These are phyloP conservation scores for Aureobasidium vineae DNA, from an alignment of 2,329 filamentous ascomycete species.

Conservation along the genomic window DNA sequence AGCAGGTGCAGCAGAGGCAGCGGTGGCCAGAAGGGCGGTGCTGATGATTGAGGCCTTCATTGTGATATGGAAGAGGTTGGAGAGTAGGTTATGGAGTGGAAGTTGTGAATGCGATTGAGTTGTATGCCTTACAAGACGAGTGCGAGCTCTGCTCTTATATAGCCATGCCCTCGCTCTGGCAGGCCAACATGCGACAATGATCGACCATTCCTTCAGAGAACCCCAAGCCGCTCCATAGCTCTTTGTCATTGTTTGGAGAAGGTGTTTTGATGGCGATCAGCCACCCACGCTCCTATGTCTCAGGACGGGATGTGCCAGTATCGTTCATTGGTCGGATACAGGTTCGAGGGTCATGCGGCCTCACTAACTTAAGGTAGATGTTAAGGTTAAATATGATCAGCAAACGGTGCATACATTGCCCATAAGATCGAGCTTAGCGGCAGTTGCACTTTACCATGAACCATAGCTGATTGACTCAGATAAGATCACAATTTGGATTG, in stretches of 20 bases:
- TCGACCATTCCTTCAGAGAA: not conserved
- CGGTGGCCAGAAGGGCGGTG: conserved; percentile 26
- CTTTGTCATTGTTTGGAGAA: conserved; percentile 16
- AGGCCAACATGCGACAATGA: not conserved
- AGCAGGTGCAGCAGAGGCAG: conserved; percentile 27
- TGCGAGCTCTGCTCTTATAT: conserved; percentile 14
- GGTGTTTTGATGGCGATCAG: not conserved
- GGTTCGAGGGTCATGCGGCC: not conserved
- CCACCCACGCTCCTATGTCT: conserved; percentile 4
- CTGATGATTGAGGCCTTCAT: conserved; percentile 30
- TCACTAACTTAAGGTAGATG: conserved; percentile 15
- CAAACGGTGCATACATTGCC: not conserved
- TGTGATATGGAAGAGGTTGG: not conserved
- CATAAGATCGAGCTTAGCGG: not conserved
- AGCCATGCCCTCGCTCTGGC: not conserved
- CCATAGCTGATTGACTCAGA: conserved; percentile 6
- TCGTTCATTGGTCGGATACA: not conserved
- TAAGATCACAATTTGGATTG: conserved; percentile 5
- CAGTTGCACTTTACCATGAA: not conserved
- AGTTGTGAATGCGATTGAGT: not conserved
- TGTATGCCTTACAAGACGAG: not conserved
- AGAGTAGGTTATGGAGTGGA: not conserved
- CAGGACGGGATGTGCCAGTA: not conserved
- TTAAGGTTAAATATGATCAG: conserved; percentile 24
- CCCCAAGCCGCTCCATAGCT: not conserved